These are phyloP conservation scores for Apiospora koreana DNA, from an alignment of 2,329 filamentous ascomycete species.

Conservation along the genomic window DNA sequence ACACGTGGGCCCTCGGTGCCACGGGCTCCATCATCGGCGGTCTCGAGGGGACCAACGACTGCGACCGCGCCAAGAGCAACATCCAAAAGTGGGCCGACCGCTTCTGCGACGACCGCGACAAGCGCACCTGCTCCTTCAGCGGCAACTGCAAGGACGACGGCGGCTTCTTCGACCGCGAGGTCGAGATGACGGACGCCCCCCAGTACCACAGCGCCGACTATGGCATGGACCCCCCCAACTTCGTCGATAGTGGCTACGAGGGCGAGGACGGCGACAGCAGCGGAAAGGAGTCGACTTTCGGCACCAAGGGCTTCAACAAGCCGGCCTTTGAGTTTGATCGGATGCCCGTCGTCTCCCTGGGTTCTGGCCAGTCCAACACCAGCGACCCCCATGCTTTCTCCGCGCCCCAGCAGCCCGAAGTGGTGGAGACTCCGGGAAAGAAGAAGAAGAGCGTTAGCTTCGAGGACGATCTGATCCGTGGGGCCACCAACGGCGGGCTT, in stretches of 20 bases:
- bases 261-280: neutral
- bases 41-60: too few relatives aligned
- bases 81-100: neutral
- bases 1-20: neutral
- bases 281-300: neutral
- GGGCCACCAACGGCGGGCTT: neutral
- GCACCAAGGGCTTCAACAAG: neutral
- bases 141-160: neutral
- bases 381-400: neutral
- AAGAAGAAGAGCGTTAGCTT: neutral
- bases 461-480: neutral
- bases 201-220: neutral
- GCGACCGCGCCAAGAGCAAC: neutral
- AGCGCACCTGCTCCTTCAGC: neutral
- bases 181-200: neutral
- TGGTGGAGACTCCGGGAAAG: neutral
- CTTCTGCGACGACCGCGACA: neutral
- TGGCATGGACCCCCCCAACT: too few relatives aligned
- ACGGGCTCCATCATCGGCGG: neutral
- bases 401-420: too few relatives aligned
- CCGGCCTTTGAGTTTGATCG: neutral
- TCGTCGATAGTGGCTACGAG: too few relatives aligned
- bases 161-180: neutral
- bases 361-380: neutral
- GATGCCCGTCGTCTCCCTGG: neutral